Evolutionary conservation across 1,139 yeast species (phyloP), one percentile per base, ranked within the genome.

Genomic region (Debaryomyces nepalensis): DNA sequence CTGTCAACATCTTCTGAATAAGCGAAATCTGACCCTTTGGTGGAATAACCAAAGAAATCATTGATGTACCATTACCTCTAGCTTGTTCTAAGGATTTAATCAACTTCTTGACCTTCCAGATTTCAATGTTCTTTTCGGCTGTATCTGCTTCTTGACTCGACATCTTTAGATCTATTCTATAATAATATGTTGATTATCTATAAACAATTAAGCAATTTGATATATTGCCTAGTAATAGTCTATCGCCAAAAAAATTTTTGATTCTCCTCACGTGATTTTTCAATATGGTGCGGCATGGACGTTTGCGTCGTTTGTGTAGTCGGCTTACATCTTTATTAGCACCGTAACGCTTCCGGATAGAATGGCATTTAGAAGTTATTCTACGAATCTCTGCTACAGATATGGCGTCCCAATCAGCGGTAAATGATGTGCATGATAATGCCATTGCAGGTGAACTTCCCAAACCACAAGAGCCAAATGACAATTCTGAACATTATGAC

Each of bases 41-140:
- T 35, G 99, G 95, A 51, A 93, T 88, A 58, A 93, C 87, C 64
- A 93, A 77, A 23, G 98, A 90, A 61, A 93, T 93, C 98, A 93
- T 93, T 26, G 99, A 93, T 39, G 99, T 93, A 68, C 99, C 99
- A 63, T 93, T 93, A 67, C 99, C 98, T 68, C 97, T 81, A 45
- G 98, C 98, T 59, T 73, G 72, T 64, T 91, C 95, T 58, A 93
- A 78, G 49, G 88, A 82, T 68, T 85, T 86, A 75, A 85, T 82
- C 78, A 86, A 75, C 72, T 93, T 93, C 77, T 91, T 91, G 78
- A 93, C 85, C 82, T 93, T 93, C 99, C 99, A 93, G 74, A 93
- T 90, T 76, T 93, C 97, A 66, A 93, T 93, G 72, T 90, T 91
- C 75, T 87, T 90, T 66, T 93, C 98, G 39, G 97, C 97, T 40